phyloP scores from a whole-genome alignment of 177 flowering plant species.

The Tripterygium wilfordii region DNA sequence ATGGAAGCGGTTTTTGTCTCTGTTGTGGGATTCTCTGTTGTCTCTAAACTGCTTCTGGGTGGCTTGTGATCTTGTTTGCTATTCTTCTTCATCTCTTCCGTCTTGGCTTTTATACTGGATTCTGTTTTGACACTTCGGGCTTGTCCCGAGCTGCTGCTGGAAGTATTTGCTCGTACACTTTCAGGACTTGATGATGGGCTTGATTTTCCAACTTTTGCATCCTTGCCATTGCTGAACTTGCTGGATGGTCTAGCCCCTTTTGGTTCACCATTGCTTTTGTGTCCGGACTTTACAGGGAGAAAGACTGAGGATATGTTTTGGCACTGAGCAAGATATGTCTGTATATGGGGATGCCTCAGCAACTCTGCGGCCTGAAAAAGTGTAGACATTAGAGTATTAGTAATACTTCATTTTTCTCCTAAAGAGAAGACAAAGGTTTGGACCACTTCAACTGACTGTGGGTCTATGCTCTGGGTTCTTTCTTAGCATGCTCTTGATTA shows the following conservation, averaged over 20 bases:
- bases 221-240: conserved; percentile 26
- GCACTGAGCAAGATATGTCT: conserved; percentile 67
- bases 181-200: conserved; percentile 14
- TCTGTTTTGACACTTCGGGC: conserved; percentile 9
- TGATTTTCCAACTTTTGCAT: conserved; percentile 18
- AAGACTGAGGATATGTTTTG: conserved; percentile 56
- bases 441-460: conserved; percentile 51
- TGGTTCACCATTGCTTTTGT: conserved; percentile 31
- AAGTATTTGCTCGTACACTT: conserved; percentile 2
- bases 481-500: conserved; percentile 89
- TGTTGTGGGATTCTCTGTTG: not conserved
- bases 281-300: conserved; percentile 57
- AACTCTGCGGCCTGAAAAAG: conserved; percentile 77
- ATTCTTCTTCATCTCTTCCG: not conserved
- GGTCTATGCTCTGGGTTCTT: conserved; percentile 95
- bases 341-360: conserved; percentile 77
- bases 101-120: conserved; percentile 2
- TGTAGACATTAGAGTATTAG: not conserved
- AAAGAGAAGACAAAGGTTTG: not conserved
- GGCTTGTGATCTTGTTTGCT: conserved; percentile 6
- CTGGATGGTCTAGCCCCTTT: conserved; percentile 16
- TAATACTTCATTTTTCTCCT: not conserved
- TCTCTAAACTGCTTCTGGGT: conserved; percentile 5
- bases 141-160: not conserved
- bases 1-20: not conserved